Percentiles rank a stretch among this genome's conserved stretches.
Conservation (phyloP, 1,139 yeast genomes). For the Pichia sp. region DNA sequence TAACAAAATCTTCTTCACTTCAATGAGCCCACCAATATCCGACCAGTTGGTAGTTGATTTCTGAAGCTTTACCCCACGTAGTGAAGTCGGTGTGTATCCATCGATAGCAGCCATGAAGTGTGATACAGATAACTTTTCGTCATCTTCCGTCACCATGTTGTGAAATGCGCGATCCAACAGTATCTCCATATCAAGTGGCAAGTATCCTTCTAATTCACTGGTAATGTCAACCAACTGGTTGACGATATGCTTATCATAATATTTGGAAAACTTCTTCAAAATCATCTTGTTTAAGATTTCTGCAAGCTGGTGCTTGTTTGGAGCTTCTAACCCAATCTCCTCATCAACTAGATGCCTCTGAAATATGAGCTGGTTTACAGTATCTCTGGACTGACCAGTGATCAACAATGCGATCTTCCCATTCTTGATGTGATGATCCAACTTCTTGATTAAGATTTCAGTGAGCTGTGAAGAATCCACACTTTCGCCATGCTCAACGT, state of each 20-base stretch:
- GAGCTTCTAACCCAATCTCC: conserved; percentile 55
- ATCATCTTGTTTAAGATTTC: conserved; percentile 45
- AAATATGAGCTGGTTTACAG: conserved; percentile 53
- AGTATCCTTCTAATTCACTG: conserved; percentile 80
- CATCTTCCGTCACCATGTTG: conserved; percentile 41
- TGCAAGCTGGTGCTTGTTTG: conserved; percentile 57
- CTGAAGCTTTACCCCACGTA: conserved; percentile 82
- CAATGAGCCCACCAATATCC: conserved; percentile 82
- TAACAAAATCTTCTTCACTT: conserved; percentile 66
- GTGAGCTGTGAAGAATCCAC: conserved; percentile 52
- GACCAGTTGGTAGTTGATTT: conserved; percentile 73
- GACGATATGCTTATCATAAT: conserved; percentile 34
- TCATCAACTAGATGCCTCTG: conserved; percentile 70
- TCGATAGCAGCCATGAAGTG: conserved; percentile 53
- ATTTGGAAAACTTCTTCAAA: conserved; percentile 11
- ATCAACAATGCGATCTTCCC: conserved; percentile 49
- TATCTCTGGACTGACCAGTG: conserved; percentile 58
- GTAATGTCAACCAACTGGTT: conserved; percentile 54
- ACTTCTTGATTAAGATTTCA: conserved; percentile 35
- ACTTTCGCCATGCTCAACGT: conserved; percentile 62
- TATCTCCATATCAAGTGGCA: conserved; percentile 73
- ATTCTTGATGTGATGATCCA: conserved; percentile 32
- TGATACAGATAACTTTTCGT: conserved; percentile 12
- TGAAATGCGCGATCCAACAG: conserved; percentile 71
- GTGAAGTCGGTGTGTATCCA: conserved; percentile 71